Conservation (phyloP, 73 alveolate species). For the Symbiodinium pilosum region DNA sequence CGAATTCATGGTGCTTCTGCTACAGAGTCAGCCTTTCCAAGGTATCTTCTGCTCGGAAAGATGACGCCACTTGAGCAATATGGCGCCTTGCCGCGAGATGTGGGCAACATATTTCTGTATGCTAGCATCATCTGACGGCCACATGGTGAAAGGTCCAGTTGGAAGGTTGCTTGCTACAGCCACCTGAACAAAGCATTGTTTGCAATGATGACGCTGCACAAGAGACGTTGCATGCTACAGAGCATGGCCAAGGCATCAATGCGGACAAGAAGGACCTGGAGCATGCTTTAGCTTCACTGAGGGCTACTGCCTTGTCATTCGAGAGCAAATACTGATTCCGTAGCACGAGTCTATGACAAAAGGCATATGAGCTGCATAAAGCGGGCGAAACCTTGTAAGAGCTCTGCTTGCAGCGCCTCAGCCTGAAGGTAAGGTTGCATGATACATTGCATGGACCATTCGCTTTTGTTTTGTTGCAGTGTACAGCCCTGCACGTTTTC, state of each 20-base stretch:
- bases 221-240: no score
- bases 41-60: background rate
- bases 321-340: background rate
- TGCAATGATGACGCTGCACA: no score
- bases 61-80: background rate
- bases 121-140: no score
- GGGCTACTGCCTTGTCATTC: conserved; percentile 9
- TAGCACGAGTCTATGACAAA: background rate
- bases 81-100: background rate
- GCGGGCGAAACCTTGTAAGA: conserved; percentile 3
- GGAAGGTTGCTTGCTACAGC: no score
- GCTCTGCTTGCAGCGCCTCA: background rate
- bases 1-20: no score
- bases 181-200: no score
- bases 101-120: background rate
- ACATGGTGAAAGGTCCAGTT: no score
- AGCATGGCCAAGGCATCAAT: background rate
- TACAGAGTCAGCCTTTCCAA: background rate
- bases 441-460: background rate
- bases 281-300: background rate
- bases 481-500: background rate
- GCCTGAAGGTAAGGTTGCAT: no score
- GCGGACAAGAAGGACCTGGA: background rate
- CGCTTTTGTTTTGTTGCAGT: conserved; percentile 3
- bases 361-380: background rate